phyloP scores from a whole-genome alignment of 257 asterid genomes.

The Rauvolfia tetraphylla region DNA sequence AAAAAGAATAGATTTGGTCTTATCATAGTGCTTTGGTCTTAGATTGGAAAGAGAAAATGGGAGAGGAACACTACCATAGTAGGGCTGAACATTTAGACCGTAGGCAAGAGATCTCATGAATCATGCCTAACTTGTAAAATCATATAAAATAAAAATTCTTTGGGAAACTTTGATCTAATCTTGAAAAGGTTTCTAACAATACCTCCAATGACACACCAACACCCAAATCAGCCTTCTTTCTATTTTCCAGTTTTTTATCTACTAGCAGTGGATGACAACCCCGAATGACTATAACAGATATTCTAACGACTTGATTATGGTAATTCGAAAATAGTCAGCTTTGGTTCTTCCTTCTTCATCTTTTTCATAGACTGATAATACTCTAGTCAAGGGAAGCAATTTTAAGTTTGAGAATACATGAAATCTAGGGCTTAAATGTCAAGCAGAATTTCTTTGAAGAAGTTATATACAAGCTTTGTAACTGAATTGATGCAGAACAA shows the following conservation, averaged over 20 bases:
- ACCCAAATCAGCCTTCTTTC: not conserved
- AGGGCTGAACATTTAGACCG: not conserved
- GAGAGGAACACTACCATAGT: not conserved
- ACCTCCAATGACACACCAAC: not conserved
- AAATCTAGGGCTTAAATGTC: not conserved
- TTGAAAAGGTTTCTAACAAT: not conserved
- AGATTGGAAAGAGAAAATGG: not conserved
- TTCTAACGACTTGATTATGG: not conserved
- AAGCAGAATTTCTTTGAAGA: too few relatives aligned
- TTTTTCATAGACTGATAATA: not conserved
- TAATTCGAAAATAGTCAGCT: not conserved
- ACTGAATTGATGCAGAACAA: not conserved
- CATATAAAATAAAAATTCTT: not conserved
- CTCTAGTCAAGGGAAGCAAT: not conserved
- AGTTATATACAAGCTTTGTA: not conserved
- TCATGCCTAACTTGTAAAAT: conserved; percentile 4
- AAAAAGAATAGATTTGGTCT: not conserved
- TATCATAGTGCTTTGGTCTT: not conserved
- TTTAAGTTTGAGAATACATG: not conserved
- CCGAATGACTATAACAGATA: not conserved
- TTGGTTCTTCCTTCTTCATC: not conserved
- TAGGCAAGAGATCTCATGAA: not conserved
- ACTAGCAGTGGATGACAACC: not conserved
- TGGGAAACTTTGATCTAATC: not conserved
- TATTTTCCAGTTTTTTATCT: not conserved